These are phyloP conservation scores for Podochytrium sp. DNA, from an alignment of 192 early-diverging fungal genomes.

Conservation along the genomic window DNA sequence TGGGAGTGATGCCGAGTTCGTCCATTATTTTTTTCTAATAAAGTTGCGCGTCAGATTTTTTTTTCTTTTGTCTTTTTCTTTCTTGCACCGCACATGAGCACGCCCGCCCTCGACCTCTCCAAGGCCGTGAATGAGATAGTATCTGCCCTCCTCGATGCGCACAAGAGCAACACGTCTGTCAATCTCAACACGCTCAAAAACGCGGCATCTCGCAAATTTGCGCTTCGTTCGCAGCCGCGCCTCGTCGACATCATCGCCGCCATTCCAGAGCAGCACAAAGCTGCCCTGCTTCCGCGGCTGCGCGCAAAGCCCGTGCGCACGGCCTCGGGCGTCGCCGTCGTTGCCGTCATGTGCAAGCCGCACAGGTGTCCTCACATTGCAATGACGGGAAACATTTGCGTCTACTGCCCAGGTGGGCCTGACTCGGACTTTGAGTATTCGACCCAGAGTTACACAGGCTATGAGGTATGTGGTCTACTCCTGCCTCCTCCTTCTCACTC, in stretches of 20 bases:
- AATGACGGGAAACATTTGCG: slow-evolving; percentile 99
- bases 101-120: neutral
- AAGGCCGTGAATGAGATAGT: slow-evolving; percentile 71
- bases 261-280: slow-evolving; percentile 91
- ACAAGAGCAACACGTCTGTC: slow-evolving; percentile 70
- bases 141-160: slow-evolving; percentile 78
- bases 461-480: too few relatives aligned
- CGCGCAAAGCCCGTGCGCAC: slow-evolving; percentile 97
- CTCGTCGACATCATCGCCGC: slow-evolving; percentile 98
- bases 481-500: too few relatives aligned
- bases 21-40: slow-evolving; percentile 14
- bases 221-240: slow-evolving; percentile 85
- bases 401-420: slow-evolving; percentile 97
- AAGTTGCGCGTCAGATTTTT: neutral
- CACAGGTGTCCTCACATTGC: slow-evolving; percentile 98
- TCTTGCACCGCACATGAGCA: neutral
- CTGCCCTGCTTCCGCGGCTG: slow-evolving; percentile 80
- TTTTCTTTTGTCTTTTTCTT: neutral
- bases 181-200: slow-evolving; percentile 88
- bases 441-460: slow-evolving; percentile 99
- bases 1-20: slow-evolving; percentile 23
- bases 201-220: slow-evolving; percentile 58
- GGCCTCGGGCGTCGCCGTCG: slow-evolving; percentile 90
- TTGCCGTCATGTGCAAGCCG: slow-evolving; percentile 97
- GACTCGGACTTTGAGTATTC: slow-evolving; percentile 99